These are phyloP conservation scores for Tarenaya hassleriana DNA, from an alignment of 345 rosid species.

Conservation along the genomic window DNA sequence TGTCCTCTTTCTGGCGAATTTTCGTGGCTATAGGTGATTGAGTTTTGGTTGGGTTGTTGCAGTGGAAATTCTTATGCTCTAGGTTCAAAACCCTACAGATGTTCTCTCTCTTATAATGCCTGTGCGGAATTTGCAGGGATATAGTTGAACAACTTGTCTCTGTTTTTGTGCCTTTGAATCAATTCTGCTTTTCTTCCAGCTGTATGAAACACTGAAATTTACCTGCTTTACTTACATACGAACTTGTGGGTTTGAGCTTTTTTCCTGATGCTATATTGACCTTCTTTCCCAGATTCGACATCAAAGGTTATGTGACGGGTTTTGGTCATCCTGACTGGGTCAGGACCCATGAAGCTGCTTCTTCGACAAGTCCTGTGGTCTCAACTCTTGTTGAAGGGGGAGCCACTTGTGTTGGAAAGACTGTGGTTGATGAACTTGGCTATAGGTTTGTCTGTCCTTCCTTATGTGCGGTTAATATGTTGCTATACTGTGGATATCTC, in stretches of 20 bases:
- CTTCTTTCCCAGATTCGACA: slow-evolving; percentile 54
- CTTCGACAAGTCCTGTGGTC: slow-evolving; percentile 55
- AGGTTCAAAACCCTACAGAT: slow-evolving; percentile 3
- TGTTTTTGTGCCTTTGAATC: background rate
- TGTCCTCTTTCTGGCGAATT: background rate
- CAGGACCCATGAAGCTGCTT: slow-evolving; percentile 61
- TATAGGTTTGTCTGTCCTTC: slow-evolving; percentile 44
- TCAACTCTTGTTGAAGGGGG: slow-evolving; percentile 82
- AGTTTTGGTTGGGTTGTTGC: background rate
- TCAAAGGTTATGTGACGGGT: slow-evolving; percentile 79
- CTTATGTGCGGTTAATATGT: background rate
- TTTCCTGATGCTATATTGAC: background rate
- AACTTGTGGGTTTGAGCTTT: background rate
- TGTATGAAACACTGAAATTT: background rate
- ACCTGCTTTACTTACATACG: background rate
- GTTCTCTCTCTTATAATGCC: background rate
- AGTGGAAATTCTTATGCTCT: slow-evolving; percentile 12
- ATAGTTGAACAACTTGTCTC: slow-evolving; percentile 1
- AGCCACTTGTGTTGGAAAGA: slow-evolving; percentile 90
- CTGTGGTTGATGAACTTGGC: slow-evolving; percentile 82
- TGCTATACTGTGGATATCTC: background rate
- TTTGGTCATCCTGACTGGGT: slow-evolving; percentile 96
- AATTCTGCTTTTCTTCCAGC: background rate
- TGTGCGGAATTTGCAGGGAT: background rate
- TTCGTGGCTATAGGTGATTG: slow-evolving; percentile 7